phyloP scores from a whole-genome alignment of 305 asterid species.

The Stenogyne calaminthoides region DNA sequence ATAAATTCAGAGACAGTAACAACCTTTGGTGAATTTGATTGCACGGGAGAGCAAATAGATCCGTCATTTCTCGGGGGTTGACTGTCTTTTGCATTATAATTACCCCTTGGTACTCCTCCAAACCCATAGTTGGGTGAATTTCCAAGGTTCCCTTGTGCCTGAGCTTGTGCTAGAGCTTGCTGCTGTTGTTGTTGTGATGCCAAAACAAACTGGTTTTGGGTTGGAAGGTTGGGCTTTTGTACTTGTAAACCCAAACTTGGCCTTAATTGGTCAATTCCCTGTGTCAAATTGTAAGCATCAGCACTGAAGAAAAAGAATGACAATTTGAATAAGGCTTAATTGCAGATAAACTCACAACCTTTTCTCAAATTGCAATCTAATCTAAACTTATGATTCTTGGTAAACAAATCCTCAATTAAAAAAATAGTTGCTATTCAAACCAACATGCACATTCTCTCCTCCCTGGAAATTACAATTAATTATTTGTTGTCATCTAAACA shows the following conservation, averaged over 20 bases:
- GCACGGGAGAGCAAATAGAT: slow-evolving; percentile 90
- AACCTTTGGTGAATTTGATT: slow-evolving; percentile 96
- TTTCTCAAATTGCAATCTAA: too few species aligned
- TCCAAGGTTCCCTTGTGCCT: slow-evolving; percentile 87
- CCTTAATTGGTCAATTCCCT: slow-evolving; percentile 96
- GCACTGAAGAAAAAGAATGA: slow-evolving; percentile 21
- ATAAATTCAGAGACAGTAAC: slow-evolving; percentile 22
- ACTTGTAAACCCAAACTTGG: slow-evolving; percentile 93
- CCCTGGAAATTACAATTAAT: too few species aligned
- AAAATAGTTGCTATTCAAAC: too few species aligned
- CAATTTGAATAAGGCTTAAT: slow-evolving; percentile 24
- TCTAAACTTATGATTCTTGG: too few species aligned
- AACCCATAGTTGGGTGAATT: slow-evolving; percentile 74
- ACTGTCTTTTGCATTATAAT: slow-evolving; percentile 76
- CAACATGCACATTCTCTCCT: too few species aligned
- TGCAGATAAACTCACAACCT: too few species aligned
- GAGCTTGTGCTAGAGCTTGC: slow-evolving; percentile 93
- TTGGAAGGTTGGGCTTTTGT: slow-evolving; percentile 80
- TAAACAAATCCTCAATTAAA: too few species aligned
- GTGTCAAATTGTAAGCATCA: slow-evolving; percentile 30
- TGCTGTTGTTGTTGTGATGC: slow-evolving; percentile 98
- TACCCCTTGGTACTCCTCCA: slow-evolving; percentile 87
- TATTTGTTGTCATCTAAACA: too few species aligned
- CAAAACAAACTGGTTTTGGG: slow-evolving; percentile 80
- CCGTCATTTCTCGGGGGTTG: slow-evolving; percentile 95